Percentiles rank a stretch among this genome's conserved stretches.
phyloP scores from a whole-genome alignment of 208 protist species.

The Trichomonas tenax region DNA sequence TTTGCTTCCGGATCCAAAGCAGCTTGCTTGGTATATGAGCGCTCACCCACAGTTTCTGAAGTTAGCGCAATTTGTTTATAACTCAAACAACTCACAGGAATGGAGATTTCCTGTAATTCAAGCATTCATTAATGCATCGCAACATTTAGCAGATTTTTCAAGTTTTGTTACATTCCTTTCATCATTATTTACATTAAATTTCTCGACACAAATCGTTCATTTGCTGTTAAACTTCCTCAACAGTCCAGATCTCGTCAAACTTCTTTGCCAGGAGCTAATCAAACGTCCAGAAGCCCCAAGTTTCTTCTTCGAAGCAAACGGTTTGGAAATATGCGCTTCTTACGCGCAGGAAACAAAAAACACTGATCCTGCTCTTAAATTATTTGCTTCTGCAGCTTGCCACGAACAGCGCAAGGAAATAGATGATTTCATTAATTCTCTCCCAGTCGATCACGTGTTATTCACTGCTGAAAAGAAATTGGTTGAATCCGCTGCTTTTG shows the following conservation, averaged over 20 bases:
- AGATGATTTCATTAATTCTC: not conserved
- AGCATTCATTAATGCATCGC: not conserved
- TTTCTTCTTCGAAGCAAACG: not conserved
- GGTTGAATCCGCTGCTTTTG: not conserved
- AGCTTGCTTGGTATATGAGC: not conserved
- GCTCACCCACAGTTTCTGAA: not conserved
- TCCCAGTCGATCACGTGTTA: not conserved
- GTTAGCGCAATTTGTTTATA: not conserved
- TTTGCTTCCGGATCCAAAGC: not conserved
- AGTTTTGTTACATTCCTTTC: not conserved
- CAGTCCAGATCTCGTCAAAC: not conserved
- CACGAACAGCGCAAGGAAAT: not conserved
- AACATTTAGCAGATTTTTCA: not conserved
- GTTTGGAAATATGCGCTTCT: not conserved
- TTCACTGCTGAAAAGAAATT: not conserved
- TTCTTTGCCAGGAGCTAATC: not conserved
- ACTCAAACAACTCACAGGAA: not conserved
- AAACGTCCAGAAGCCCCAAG: not conserved
- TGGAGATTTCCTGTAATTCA: not conserved
- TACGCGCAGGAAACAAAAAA: not conserved
- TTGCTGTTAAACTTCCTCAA: not conserved
- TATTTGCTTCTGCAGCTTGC: not conserved
- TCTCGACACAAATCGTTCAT: not conserved
- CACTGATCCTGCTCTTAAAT: not conserved
- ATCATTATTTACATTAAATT: not conserved